A percentile compares a stretch with the other conserved stretches of the same genome.
phyloP scores from a whole-genome alignment of 2,329 filamentous ascomycete species.

The Fusarium sacchari region DNA sequence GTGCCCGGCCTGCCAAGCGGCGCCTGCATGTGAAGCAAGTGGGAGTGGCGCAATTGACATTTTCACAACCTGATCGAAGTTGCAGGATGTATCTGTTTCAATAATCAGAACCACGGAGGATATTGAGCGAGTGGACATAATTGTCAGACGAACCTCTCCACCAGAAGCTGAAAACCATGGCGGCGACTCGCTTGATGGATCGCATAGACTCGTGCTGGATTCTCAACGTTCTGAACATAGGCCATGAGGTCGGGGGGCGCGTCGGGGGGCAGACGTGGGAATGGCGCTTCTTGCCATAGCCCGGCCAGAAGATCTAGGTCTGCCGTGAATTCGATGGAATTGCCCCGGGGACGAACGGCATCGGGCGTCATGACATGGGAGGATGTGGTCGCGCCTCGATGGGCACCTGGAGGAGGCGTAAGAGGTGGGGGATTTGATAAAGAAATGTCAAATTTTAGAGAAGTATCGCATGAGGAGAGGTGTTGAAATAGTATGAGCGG shows the following conservation, averaged over 20 bases:
- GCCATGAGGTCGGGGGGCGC: constrained; percentile 67
- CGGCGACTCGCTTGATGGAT: constrained; percentile 70
- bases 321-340: constrained; percentile 38
- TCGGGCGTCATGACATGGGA: constrained; percentile 44
- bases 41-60: constrained; percentile 73
- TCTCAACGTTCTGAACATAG: constrained; percentile 67
- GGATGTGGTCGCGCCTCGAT: constrained; percentile 17
- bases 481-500: not conserved
- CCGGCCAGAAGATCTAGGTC: constrained; percentile 64
- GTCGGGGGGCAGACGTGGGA: constrained; percentile 68
- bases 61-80: constrained; percentile 82
- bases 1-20: constrained; percentile 71
- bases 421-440: not conserved
- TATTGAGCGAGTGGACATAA: not conserved
- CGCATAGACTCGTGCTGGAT: constrained; percentile 69
- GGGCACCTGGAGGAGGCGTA: constrained; percentile 1
- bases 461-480: not conserved
- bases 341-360: constrained; percentile 23
- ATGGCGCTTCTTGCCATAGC: constrained; percentile 70
- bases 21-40: constrained; percentile 85
- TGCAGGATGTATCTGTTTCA: constrained; percentile 76
- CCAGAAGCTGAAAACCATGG: constrained; percentile 72
- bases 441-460: not conserved
- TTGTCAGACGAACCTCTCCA: constrained; percentile 66
- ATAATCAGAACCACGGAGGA: constrained; percentile 17